A percentile compares a stretch with the other conserved stretches of the same genome.
Evolutionary conservation across 2,329 filamentous ascomycete genomes (phyloP).

Genomic region (Acrocalymma vagum): DNA sequence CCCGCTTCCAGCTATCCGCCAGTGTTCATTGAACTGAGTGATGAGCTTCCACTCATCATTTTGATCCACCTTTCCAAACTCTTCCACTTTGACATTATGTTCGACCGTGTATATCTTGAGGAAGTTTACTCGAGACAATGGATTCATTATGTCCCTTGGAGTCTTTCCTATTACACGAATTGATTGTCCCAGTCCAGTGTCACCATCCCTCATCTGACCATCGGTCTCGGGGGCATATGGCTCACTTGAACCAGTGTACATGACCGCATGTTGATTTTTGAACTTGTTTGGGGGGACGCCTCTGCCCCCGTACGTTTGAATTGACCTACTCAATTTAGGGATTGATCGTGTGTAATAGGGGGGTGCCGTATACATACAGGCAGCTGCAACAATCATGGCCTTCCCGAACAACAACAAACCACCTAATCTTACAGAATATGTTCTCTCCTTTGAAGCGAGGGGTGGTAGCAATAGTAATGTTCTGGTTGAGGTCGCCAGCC

Average conservation of each 20-base stretch:
- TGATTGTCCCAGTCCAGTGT: slow-evolving; percentile 17
- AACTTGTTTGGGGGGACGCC: slow-evolving; percentile 17
- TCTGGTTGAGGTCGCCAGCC: background rate
- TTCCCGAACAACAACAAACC: slow-evolving; percentile 25
- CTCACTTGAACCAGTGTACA: slow-evolving; percentile 17
- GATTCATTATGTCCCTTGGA: slow-evolving; percentile 22
- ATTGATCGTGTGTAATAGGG: slow-evolving; percentile 10
- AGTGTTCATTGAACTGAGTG: too few species aligned
- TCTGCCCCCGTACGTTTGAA: slow-evolving; percentile 26
- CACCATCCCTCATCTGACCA: too few species aligned
- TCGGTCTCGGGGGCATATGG: too few species aligned
- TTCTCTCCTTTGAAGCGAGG: slow-evolving; percentile 5
- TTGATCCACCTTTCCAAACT: slow-evolving; percentile 28
- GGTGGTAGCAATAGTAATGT: slow-evolving; percentile 14
- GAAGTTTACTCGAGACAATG: slow-evolving; percentile 29
- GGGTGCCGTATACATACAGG: slow-evolving; percentile 11
- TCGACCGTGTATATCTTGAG: slow-evolving; percentile 34
- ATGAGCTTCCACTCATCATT: slow-evolving; percentile 8
- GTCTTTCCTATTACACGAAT: slow-evolving; percentile 20
- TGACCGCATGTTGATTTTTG: slow-evolving; percentile 28
- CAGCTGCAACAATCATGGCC: slow-evolving; percentile 19
- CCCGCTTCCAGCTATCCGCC: too few species aligned
- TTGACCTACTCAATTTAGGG: too few species aligned
- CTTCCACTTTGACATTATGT: slow-evolving; percentile 35
- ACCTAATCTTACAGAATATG: slow-evolving; percentile 17